Conservation (phyloP, 768 basidiomycete species). For the Hygrophoropsis aurantiaca region DNA sequence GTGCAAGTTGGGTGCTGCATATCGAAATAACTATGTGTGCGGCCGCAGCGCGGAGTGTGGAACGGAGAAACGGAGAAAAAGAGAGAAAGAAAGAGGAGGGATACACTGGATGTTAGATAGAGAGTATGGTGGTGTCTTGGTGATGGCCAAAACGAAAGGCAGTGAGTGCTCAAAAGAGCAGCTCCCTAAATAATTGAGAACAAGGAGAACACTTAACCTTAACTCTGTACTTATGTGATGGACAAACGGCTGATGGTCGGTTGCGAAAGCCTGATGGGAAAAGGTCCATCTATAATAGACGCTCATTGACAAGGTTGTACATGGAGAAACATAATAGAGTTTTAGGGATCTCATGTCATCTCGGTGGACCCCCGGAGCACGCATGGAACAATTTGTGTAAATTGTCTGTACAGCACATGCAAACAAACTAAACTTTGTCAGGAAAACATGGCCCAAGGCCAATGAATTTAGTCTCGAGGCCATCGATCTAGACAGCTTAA, state of each 20-base stretch:
- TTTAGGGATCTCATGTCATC: slow-evolving; percentile 23
- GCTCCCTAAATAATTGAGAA: slow-evolving; percentile 30
- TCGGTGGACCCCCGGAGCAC: slow-evolving; percentile 6
- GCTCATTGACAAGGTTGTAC: slow-evolving; percentile 22
- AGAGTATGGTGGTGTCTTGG: too few relatives aligned
- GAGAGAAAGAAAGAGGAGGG: slow-evolving; percentile 5
- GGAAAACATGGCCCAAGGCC: too few relatives aligned
- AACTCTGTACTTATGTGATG: slow-evolving; percentile 26
- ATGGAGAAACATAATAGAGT: slow-evolving; percentile 26
- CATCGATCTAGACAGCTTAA: too few relatives aligned
- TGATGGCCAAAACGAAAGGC: background rate
- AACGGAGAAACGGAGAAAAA: slow-evolving; percentile 4
- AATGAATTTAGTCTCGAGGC: too few relatives aligned
- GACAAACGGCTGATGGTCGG: slow-evolving; percentile 28
- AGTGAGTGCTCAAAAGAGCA: background rate
- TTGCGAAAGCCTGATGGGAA: slow-evolving; percentile 29
- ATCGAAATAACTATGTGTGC: slow-evolving; percentile 11
- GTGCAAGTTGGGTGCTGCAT: slow-evolving; percentile 75
- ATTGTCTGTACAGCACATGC: background rate
- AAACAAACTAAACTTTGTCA: too few relatives aligned
- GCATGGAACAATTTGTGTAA: background rate
- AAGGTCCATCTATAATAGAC: slow-evolving; percentile 7
- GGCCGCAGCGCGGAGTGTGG: slow-evolving; percentile 12
- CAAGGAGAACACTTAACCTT: slow-evolving; percentile 26
- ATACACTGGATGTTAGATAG: background rate